Base-by-base conservation (phyloP, 768 basidiomycete genomes). In the Boletus coccyginus region DNA sequence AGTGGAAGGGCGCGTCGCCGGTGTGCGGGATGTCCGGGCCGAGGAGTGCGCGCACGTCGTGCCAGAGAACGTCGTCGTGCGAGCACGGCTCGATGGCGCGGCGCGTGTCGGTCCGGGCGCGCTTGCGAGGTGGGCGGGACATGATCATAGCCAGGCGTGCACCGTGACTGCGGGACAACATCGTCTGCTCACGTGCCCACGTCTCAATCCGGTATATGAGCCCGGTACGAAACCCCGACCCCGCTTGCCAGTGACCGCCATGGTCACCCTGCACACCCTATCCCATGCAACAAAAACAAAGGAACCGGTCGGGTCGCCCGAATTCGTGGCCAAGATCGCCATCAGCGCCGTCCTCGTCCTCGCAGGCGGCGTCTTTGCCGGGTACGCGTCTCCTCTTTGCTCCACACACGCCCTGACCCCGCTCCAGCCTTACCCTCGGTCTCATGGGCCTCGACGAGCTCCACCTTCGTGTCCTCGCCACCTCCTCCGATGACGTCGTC, bases 401-500 rank as follows among this genome's bases (percentile, higher is more conserved):
- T 3, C 1, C 17, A 8, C 5, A 11, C 21, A 4, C 24, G 3
- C 44, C 3, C 52, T 43, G 12, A 67, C 27, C 10, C 9, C 16
- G 35, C 2, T 13, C 19, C 62, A 94, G 93, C 3, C 74, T 97
- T 51, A 97, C 94, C 0, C 83, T 97, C 31, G 94, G 92, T 1
- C 77, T 97, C 29, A 96, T 96, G 94, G 94, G 94, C 2, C 80
- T 95, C 17, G 94, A 97, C 60, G 91, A 94, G 57, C 81, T 97
- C 16, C 92, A 96, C 63, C 81, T 97, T 7, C 84, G 92, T 17
- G 94, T 96, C 5, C 78, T 97, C 41, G 78, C 92, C 0, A 80
- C 85, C 2, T 90, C 91, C 10, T 94, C 92, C 0, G 89, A 90
- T n/a, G 80, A 92, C 66, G 59, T 74, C 7, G 77, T 63, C 21